A percentile compares a stretch with the other conserved stretches of the same genome.
Conservation (phyloP, 1,284 basidiomycete species). For the Heimioporus punctisporus region DNA sequence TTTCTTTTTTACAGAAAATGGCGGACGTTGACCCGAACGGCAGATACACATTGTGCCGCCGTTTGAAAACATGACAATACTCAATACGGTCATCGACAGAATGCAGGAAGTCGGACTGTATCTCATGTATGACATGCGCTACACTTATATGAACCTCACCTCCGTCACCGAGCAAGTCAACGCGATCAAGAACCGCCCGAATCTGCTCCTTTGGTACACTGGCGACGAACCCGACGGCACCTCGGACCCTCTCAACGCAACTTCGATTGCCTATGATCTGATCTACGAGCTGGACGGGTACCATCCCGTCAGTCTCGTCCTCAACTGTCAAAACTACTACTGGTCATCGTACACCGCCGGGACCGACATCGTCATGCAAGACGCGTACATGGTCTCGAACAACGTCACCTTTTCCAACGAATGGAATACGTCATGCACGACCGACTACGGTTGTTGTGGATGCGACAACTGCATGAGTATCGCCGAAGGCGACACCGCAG, state of each 20-base stretch:
- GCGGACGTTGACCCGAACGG: background rate
- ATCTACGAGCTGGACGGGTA: constrained; percentile 73
- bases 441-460: constrained; percentile 71
- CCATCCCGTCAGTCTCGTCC: constrained; percentile 73
- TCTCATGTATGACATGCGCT: constrained; percentile 79
- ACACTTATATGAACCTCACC: constrained; percentile 62
- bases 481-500: constrained; percentile 18
- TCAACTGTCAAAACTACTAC: constrained; percentile 75
- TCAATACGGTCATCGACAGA: constrained; percentile 60
- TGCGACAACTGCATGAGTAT: constrained; percentile 54
- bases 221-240: constrained; percentile 77
- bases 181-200: constrained; percentile 61
- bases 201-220: constrained; percentile 78
- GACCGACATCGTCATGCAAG: constrained; percentile 63
- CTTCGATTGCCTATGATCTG: constrained; percentile 56
- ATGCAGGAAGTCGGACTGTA: constrained; percentile 76
- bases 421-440: constrained; percentile 56
- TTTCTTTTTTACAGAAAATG: background rate
- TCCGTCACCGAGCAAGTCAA: constrained; percentile 69
- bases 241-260: constrained; percentile 65
- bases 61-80: constrained; percentile 57
- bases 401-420: constrained; percentile 65
- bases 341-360: constrained; percentile 62
- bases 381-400: constrained; percentile 63
- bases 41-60: constrained; percentile 68